These are phyloP conservation scores for Cytidiella melzeri DNA, from an alignment of 768 basidiomycete species.

Conservation along the genomic window DNA sequence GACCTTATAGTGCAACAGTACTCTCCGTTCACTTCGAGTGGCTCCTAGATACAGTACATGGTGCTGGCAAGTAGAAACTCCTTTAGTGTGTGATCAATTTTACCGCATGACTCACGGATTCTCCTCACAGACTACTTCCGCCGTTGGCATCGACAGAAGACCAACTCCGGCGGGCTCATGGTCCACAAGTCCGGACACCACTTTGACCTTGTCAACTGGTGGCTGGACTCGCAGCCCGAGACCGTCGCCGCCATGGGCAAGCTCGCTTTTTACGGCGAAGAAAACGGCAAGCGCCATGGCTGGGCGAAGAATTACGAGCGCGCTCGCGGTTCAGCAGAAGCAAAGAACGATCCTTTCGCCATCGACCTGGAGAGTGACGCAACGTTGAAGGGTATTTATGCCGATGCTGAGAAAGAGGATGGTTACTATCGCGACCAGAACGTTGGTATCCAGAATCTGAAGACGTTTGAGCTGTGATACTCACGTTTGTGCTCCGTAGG, in stretches of 20 bases:
- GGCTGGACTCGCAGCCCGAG: slow-evolving; percentile 41
- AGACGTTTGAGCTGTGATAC: not conserved
- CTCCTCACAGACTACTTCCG: slow-evolving; percentile 35
- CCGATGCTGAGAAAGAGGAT: slow-evolving; percentile 41
- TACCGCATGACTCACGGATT: not conserved
- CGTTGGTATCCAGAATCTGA: slow-evolving; percentile 26
- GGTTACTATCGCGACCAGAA: slow-evolving; percentile 47
- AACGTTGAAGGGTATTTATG: slow-evolving; percentile 38
- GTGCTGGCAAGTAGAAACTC: slow-evolving; percentile 25
- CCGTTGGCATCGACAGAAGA: slow-evolving; percentile 43
- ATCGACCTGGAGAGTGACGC: slow-evolving; percentile 40
- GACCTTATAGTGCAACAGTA: too few species aligned
- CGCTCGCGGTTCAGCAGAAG: slow-evolving; percentile 35
- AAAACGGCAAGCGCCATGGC: slow-evolving; percentile 38
- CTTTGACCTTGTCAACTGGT: slow-evolving; percentile 52
- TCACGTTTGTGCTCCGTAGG: slow-evolving; percentile 17
- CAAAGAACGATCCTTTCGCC: slow-evolving; percentile 42
- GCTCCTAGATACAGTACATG: slow-evolving; percentile 47
- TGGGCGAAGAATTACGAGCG: slow-evolving; percentile 42
- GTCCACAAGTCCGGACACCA: slow-evolving; percentile 42
- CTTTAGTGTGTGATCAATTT: not conserved
- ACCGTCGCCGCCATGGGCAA: slow-evolving; percentile 42
- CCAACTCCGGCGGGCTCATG: slow-evolving; percentile 39
- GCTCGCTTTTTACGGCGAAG: slow-evolving; percentile 41
- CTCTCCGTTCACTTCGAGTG: slow-evolving; percentile 48